phyloP scores from a whole-genome alignment of 257 asterid species.

The Nicotiana otophora region DNA sequence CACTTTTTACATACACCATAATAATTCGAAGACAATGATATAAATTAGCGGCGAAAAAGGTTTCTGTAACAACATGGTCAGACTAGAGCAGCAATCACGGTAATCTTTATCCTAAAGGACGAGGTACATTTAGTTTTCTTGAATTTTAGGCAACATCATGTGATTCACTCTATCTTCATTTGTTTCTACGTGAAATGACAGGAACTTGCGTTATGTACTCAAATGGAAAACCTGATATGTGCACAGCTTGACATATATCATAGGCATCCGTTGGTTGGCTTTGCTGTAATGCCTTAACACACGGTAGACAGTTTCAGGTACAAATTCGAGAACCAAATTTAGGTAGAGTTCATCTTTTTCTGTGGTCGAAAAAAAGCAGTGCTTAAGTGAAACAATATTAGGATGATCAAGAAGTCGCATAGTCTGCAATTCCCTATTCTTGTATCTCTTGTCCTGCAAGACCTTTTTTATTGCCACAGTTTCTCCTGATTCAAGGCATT shows the following conservation, averaged over 20 bases:
- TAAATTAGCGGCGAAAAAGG: background rate
- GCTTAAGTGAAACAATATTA: conserved; percentile 65
- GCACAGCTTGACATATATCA: conserved; percentile 71
- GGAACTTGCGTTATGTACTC: background rate
- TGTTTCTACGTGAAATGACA: background rate
- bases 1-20: background rate
- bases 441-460: conserved; percentile 76
- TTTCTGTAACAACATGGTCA: background rate
- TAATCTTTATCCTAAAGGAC: background rate
- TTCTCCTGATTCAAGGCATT: conserved; percentile 75
- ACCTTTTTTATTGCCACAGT: conserved; percentile 76
- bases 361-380: conserved; percentile 79
- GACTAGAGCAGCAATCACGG: background rate
- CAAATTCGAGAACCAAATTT: conserved; percentile 73
- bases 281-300: conserved; percentile 68
- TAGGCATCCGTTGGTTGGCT: conserved; percentile 74
- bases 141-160: background rate
- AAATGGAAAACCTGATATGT: conserved; percentile 53
- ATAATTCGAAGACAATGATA: background rate
- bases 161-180: background rate
- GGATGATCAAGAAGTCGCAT: conserved; percentile 87
- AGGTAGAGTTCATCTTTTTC: conserved; percentile 76
- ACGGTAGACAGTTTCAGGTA: conserved; percentile 74
- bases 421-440: conserved; percentile 72
- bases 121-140: background rate